phyloP scores from a whole-genome alignment of 2,329 filamentous ascomycete genomes.

The Xylariales sp. region DNA sequence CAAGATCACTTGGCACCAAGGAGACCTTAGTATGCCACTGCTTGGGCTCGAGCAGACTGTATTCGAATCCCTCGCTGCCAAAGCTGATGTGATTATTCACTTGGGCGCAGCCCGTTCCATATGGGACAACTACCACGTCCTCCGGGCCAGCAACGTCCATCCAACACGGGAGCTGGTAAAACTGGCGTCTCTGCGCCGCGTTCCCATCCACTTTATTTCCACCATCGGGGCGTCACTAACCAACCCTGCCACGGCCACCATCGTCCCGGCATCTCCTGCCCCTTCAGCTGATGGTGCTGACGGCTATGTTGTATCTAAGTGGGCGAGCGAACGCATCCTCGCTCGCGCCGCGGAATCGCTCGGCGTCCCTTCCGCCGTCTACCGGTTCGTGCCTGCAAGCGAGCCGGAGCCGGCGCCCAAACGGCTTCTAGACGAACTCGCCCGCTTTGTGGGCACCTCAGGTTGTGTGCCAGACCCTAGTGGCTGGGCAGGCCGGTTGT shows the following conservation, averaged over 20 bases:
- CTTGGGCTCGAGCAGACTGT: conserved; percentile 33
- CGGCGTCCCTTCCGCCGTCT: not conserved
- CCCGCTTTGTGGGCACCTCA: not conserved
- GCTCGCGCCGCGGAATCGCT: conserved; percentile 16
- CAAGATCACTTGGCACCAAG: conserved; percentile 29
- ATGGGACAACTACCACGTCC: conserved; percentile 23
- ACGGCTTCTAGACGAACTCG: conserved; percentile 4
- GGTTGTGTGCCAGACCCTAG: conserved; percentile 3
- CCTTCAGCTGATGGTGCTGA: conserved; percentile 17
- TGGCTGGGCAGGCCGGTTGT: conserved; percentile 10
- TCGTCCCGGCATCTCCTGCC: not conserved
- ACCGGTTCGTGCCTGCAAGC: not conserved
- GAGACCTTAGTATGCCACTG: conserved; percentile 27
- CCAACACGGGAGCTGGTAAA: conserved; percentile 23
- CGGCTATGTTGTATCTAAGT: conserved; percentile 29
- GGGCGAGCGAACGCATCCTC: conserved; percentile 27
- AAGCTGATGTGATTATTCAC: conserved; percentile 45
- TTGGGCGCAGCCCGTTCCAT: conserved; percentile 31
- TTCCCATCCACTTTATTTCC: conserved; percentile 32
- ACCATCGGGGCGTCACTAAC: not conserved
- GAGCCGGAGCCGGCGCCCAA: not conserved
- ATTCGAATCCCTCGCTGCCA: conserved; percentile 19
- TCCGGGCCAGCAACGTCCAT: conserved; percentile 22
- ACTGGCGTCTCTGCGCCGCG: conserved; percentile 14
- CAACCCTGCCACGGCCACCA: not conserved